Evolutionary conservation across 2,329 filamentous ascomycete genomes (phyloP), one percentile per base, ranked within the genome.

Genomic region (Thelonectria olida): DNA sequence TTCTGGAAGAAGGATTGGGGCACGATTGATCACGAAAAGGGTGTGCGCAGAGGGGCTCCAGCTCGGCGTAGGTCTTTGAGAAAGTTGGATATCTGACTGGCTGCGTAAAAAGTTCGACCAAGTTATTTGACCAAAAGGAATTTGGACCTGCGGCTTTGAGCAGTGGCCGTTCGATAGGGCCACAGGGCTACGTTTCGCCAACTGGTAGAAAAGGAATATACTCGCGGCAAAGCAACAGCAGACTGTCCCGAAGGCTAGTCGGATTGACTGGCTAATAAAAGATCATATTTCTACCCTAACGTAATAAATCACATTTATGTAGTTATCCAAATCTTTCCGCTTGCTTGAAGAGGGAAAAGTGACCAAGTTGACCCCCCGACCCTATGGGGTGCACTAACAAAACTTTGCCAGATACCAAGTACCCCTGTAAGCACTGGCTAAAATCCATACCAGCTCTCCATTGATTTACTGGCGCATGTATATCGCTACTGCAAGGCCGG

Each of bases 221-320:
- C 20, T 72, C 69, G 3, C 69, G 62, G 2, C 66, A 62, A 1
- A 72, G 57, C 2, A 72, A 72, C 0, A 64, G 44, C 0, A 67
- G 13, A 6, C 69, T 71, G 1, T 2, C 12, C 2, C 15, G 0
- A 1, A n/a, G 10, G 8, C 4, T n/a, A n/a, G 17, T 23, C 4
- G 9, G 8, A 45, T 7, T 8, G 3, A 38, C 9, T 2, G 8
- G 2, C 5, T 22, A 6, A 12, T 25, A 8, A 7, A 7, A 5
- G 9, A 5, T 5, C 5, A 20, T 31, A 3, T 0, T 3, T 5
- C 42, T 52, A 15, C 69, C 69, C 67, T 69, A 28, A 72, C 42
- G 31, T 72, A 72, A 57, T 72, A 72, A 0, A 72, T 64, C 7
- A 72, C n/a, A 23, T 70, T 72, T 17, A 72, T 59, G 13, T 69